Conservation (phyloP, 257 asterid species). For the Leptodermis oblonga region DNA sequence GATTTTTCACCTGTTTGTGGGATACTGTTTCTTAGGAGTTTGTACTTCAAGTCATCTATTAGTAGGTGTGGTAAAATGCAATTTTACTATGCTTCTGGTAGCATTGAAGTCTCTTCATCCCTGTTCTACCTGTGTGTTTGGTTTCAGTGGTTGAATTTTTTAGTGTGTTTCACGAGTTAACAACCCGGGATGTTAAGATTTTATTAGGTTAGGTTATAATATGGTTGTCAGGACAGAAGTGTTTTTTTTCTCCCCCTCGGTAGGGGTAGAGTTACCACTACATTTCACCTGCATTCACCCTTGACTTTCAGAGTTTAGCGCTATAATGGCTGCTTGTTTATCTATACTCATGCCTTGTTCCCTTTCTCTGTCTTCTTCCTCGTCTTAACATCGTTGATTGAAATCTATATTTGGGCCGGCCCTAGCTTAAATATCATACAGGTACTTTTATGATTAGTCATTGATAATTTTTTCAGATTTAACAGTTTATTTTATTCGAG, state of each 20-base stretch:
- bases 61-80: constrained; percentile 33
- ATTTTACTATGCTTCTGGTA: constrained; percentile 18
- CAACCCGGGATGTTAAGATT: not conserved
- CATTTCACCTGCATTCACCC: not conserved
- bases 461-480: not conserved
- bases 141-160: not conserved
- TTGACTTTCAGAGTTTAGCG: not conserved
- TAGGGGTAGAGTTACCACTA: not conserved
- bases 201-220: not conserved
- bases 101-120: constrained; percentile 10
- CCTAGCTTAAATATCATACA: not conserved
- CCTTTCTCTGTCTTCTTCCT: not conserved
- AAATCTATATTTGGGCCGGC: not conserved
- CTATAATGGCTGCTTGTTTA: not conserved
- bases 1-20: constrained; percentile 29
- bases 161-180: not conserved
- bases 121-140: not conserved
- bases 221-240: not conserved
- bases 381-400: not conserved
- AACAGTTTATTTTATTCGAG: not conserved
- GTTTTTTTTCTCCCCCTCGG: not conserved
- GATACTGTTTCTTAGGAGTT: constrained; percentile 38
- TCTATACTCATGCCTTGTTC: not conserved
- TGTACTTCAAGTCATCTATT: constrained; percentile 37
- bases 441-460: not conserved